phyloP scores from a whole-genome alignment of 2,329 filamentous ascomycete species.

The Metarhizium rileyi region DNA sequence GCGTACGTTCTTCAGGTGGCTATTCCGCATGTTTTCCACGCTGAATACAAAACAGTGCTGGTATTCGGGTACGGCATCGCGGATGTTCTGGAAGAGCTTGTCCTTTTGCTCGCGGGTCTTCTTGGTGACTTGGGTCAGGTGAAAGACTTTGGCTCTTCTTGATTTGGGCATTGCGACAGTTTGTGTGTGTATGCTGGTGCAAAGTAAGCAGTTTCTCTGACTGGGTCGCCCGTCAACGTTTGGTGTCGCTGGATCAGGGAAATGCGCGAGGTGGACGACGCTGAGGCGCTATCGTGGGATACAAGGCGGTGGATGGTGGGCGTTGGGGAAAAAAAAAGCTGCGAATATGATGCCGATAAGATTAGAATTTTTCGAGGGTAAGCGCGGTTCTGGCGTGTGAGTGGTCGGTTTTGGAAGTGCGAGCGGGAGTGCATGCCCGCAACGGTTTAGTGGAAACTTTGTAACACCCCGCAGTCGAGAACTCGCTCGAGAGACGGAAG shows the following conservation, averaged over 20 bases:
- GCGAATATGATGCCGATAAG: conserved; percentile 5
- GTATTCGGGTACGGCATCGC: conserved; percentile 75
- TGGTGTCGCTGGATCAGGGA: neutral
- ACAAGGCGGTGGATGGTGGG: neutral
- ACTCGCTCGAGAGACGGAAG: neutral
- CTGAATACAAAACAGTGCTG: conserved; percentile 88
- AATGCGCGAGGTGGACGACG: neutral
- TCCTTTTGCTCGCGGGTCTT: conserved; percentile 89
- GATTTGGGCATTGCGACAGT: conserved; percentile 77
- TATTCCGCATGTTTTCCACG: conserved; percentile 97
- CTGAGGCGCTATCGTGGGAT: neutral
- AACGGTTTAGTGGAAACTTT: too few relatives aligned
- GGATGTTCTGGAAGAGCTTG: conserved; percentile 79
- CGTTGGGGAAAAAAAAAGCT: conserved; percentile 2
- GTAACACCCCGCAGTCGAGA: neutral
- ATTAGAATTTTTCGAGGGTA: conserved; percentile 6
- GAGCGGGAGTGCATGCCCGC: neutral
- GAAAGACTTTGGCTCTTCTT: conserved; percentile 80
- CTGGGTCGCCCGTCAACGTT: too few relatives aligned
- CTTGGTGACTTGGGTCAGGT: conserved; percentile 85
- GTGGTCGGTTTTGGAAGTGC: neutral
- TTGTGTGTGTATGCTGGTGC: neutral
- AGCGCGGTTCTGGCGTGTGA: neutral
- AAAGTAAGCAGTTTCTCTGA: too few relatives aligned
- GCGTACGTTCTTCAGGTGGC: conserved; percentile 83